These are phyloP conservation scores for Clitopilus hobsonii DNA, from an alignment of 768 basidiomycete species.

Conservation along the genomic window DNA sequence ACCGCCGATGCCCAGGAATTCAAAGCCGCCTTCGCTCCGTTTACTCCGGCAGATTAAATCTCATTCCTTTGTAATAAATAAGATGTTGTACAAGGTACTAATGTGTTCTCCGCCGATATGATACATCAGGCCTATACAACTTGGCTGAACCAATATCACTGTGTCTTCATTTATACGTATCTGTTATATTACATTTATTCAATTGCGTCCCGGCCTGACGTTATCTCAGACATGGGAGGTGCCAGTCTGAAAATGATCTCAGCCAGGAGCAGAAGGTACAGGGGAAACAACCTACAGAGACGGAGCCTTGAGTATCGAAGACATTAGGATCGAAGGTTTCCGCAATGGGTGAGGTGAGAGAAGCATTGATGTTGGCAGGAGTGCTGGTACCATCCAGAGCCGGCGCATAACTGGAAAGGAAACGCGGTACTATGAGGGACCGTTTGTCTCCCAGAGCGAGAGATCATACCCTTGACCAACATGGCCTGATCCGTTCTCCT, in stretches of 20 bases:
- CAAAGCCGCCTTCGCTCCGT: constrained; percentile 75
- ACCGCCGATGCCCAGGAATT: constrained; percentile 78
- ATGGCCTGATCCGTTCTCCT: constrained; percentile 49
- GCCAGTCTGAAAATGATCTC: not conserved
- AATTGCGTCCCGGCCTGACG: not conserved
- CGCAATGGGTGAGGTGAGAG: constrained; percentile 3
- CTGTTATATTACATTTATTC: not conserved
- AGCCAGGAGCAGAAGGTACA: not conserved
- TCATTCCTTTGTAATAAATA: no score
- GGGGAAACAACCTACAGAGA: not conserved
- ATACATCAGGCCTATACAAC: no score
- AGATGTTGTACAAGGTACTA: no score
- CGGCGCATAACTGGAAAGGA: constrained; percentile 24
- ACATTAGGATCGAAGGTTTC: constrained; percentile 2
- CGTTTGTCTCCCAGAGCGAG: not conserved
- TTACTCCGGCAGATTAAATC: constrained; percentile 50
- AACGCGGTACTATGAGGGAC: not conserved
- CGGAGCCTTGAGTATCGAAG: constrained; percentile 5
- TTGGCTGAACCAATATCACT: no score
- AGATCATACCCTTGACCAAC: constrained; percentile 61
- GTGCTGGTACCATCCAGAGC: constrained; percentile 12
- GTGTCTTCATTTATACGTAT: no score
- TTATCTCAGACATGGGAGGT: not conserved
- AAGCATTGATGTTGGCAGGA: constrained; percentile 11
- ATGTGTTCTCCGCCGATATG: no score